Percentiles rank a stretch among this genome's conserved stretches.
These are phyloP conservation scores for Cladorrhinum sp. DNA, from an alignment of 2,329 filamentous ascomycete species.

Conservation along the genomic window DNA sequence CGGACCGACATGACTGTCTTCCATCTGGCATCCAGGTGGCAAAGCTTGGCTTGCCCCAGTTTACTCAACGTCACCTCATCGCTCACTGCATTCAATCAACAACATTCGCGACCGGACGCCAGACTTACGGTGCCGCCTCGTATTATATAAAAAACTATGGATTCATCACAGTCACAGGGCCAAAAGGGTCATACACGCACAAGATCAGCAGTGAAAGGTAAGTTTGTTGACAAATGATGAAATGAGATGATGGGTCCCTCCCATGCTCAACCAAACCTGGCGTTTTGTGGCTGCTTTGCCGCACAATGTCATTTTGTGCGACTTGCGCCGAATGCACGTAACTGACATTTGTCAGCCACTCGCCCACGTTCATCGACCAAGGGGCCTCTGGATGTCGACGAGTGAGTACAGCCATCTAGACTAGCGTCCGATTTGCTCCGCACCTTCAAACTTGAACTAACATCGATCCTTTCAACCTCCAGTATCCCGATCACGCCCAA, in stretches of 20 bases:
- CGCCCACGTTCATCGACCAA: constrained; percentile 68
- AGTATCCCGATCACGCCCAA: constrained; percentile 13
- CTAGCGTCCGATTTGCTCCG: no score
- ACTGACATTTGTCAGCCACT: constrained; percentile 41
- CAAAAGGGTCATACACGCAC: constrained; percentile 27
- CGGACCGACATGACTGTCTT: not conserved
- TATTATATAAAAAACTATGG: constrained; percentile 15
- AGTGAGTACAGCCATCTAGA: constrained; percentile 70
- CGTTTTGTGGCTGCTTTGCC: not conserved
- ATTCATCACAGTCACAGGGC: constrained; percentile 12
- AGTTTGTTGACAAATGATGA: not conserved
- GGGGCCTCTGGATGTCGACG: constrained; percentile 72
- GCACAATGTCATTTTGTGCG: not conserved
- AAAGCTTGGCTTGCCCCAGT: constrained; percentile 5
- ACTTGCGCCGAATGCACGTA: not conserved
- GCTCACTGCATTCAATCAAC: not conserved
- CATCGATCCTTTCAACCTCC: constrained; percentile 22
- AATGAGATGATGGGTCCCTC: not conserved
- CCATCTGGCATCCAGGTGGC: constrained; percentile 1
- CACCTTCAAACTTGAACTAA: constrained; percentile 4
- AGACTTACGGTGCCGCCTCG: not conserved
- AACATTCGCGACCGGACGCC: not conserved
- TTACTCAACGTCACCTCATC: constrained; percentile 14
- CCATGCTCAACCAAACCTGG: no score
- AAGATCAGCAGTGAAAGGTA: constrained; percentile 29